Base-by-base conservation (phyloP, 139 green algal genomes). In the Coelastrella sp. region DNA sequence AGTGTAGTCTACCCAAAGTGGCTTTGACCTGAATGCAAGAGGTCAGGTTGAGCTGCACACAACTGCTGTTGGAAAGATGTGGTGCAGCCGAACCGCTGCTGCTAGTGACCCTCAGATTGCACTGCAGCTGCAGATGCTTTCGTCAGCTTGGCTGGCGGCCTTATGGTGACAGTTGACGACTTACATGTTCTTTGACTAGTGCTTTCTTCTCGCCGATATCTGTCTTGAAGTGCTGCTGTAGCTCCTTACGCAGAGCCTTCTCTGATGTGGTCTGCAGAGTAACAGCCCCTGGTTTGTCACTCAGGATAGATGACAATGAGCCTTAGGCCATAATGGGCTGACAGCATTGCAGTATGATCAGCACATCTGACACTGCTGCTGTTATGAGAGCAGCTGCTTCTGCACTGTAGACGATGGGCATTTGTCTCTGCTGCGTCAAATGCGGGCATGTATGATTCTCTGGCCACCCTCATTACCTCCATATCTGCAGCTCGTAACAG, bases 231-330 rank as follows among this genome's bases (percentile, higher is more conserved):
- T 90, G 66, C 83, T 91, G 89, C 22, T 91, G 88, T 83, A 97
- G 92, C 78, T 94, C 84, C 77, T 93, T 91, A 23, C 96, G 89
- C 16, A 98, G 88, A 83, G 86, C 90, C 88, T 97, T 97, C 90
- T 96, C 93, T 16, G 94, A 96, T 6, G 92, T 95, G 4, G 88
- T 88, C 94, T 97, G 90, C 86, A 47, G 32, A 47, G 32, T 47
- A 47, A 47, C 32, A 47, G 32, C 0, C 32, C 32, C 32, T 47
- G 32, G 32, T 47, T 47, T 47, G 32, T 47, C 32, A 47, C 32
- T 47, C 32, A 47, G 32, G 32, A 47, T 47, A 47, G 32, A 47
- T 47, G 32, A 47, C 32, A 47, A 47, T 47, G 32, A 47, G 32
- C 32, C 1, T 47, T 47, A 47, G 0, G 32, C 32, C 32, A 47